These are phyloP conservation scores for Nepenthes mirabilis DNA, from an alignment of 148 eudicot genomes.

Conservation along the genomic window DNA sequence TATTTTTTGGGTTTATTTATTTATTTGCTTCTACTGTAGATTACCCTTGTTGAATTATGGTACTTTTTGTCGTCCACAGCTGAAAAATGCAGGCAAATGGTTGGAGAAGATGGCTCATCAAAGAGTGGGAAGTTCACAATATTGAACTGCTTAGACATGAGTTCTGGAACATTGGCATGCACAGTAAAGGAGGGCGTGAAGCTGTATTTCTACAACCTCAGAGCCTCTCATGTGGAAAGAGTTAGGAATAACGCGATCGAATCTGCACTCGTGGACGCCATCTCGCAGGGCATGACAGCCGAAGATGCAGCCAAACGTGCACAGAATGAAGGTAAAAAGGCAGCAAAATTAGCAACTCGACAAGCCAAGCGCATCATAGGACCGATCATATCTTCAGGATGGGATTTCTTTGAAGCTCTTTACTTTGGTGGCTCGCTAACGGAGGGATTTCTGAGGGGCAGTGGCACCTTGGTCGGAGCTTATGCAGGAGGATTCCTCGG, in stretches of 20 bases:
- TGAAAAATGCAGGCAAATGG: conserved; percentile 71
- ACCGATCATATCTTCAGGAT: conserved; percentile 61
- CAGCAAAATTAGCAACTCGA: conserved; percentile 58
- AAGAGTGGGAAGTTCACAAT: conserved; percentile 63
- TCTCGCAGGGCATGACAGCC: conserved; percentile 41
- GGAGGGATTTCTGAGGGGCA: conserved; percentile 63
- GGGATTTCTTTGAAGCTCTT: conserved; percentile 87
- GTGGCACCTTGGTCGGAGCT: conserved; percentile 68
- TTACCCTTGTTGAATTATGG: neutral
- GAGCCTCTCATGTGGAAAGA: conserved; percentile 53
- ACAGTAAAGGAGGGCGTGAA: conserved; percentile 61
- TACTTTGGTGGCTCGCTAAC: conserved; percentile 61
- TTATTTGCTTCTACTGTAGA: neutral
- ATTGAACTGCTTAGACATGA: conserved; percentile 63
- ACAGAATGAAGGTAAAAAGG: conserved; percentile 54
- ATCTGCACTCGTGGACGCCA: conserved; percentile 32
- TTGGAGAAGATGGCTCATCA: conserved; percentile 60
- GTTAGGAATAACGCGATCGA: conserved; percentile 48
- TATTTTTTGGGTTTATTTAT: neutral
- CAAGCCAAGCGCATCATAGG: conserved; percentile 57
- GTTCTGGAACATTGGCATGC: conserved; percentile 66
- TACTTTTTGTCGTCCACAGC: conserved; percentile 25
- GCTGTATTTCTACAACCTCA: conserved; percentile 49
- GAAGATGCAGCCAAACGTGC: conserved; percentile 56
- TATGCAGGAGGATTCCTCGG: conserved; percentile 51